These are phyloP conservation scores for Chamaecyparis obtusa DNA, from an alignment of 75 land plant genomes.

Conservation along the genomic window DNA sequence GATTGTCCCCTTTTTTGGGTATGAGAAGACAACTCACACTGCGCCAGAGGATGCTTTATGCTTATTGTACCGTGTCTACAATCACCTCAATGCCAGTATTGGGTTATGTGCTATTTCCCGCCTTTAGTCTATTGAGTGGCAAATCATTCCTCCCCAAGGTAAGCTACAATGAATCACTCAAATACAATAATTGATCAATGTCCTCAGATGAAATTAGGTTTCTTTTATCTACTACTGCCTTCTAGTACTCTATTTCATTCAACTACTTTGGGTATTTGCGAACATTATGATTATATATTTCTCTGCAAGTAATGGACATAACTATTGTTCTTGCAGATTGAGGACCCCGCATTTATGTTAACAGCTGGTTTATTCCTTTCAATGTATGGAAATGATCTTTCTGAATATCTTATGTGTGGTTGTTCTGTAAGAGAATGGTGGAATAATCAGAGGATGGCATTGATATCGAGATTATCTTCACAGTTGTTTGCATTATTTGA, in stretches of 20 bases:
- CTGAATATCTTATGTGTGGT: slow-evolving; percentile 16
- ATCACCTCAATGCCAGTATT: slow-evolving; percentile 14
- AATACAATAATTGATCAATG: too few relatives aligned
- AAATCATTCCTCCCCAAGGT: slow-evolving; percentile 30
- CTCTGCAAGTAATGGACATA: background rate
- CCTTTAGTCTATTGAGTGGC: slow-evolving; percentile 19
- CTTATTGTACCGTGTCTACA: slow-evolving; percentile 11
- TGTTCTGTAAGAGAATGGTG: slow-evolving; percentile 30
- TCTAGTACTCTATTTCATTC: background rate
- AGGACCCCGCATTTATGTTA: slow-evolving; percentile 16
- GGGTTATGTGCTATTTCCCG: slow-evolving; percentile 24
- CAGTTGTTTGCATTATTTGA: slow-evolving; percentile 19
- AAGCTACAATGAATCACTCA: background rate
- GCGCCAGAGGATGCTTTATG: slow-evolving; percentile 9
- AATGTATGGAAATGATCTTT: slow-evolving; percentile 11
- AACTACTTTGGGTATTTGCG: background rate
- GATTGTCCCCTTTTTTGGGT: slow-evolving; percentile 3
- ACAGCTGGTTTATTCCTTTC: slow-evolving; percentile 14
- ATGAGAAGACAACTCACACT: background rate
- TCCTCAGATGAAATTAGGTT: background rate
- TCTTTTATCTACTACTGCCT: background rate
- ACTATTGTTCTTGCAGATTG: slow-evolving; percentile 9
- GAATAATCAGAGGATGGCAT: slow-evolving; percentile 26
- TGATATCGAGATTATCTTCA: slow-evolving; percentile 14
- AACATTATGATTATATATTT: background rate